Conservation (phyloP, 345 rosid species). For the Nasturtium officinale region DNA sequence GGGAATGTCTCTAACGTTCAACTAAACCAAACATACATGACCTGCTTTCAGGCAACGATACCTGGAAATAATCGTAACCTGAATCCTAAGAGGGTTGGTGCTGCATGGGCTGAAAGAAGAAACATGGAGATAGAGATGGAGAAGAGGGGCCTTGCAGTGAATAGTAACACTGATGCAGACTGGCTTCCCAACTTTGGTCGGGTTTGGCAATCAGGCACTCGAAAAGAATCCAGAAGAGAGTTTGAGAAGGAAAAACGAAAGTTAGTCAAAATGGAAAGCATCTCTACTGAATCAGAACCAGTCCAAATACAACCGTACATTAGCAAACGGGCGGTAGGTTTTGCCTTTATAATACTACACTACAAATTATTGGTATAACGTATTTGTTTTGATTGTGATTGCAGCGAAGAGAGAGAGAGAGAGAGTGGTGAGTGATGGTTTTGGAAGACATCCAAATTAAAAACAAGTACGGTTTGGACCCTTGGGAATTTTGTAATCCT, state of each 20-base stretch:
- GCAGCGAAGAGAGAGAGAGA: constrained; percentile 42
- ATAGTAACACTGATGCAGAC: constrained; percentile 52
- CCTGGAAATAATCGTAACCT: constrained; percentile 58
- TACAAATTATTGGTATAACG: not conserved
- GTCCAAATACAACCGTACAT: constrained; percentile 60
- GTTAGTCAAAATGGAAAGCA: constrained; percentile 50
- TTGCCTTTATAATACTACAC: constrained; percentile 9
- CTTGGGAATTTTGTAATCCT: not conserved
- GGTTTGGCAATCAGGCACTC: constrained; percentile 93
- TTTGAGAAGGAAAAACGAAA: constrained; percentile 74
- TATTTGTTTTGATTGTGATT: constrained; percentile 23
- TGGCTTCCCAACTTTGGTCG: constrained; percentile 98
- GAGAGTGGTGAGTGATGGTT: constrained; percentile 41
- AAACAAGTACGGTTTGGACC: constrained; percentile 8
- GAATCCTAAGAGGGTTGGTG: constrained; percentile 90
- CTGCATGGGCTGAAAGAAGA: constrained; percentile 95
- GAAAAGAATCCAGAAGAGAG: constrained; percentile 89
- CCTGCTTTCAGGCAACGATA: constrained; percentile 41
- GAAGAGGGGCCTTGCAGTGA: constrained; percentile 64
- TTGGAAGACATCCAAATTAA: constrained; percentile 31
- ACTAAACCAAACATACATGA: constrained; percentile 40
- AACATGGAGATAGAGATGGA: constrained; percentile 88
- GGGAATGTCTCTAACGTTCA: constrained; percentile 43
- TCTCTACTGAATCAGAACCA: constrained; percentile 49
- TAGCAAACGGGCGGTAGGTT: constrained; percentile 74